Evolutionary conservation across 305 asterid species (phyloP).

Genomic region (Solanum aculeatissimum): DNA sequence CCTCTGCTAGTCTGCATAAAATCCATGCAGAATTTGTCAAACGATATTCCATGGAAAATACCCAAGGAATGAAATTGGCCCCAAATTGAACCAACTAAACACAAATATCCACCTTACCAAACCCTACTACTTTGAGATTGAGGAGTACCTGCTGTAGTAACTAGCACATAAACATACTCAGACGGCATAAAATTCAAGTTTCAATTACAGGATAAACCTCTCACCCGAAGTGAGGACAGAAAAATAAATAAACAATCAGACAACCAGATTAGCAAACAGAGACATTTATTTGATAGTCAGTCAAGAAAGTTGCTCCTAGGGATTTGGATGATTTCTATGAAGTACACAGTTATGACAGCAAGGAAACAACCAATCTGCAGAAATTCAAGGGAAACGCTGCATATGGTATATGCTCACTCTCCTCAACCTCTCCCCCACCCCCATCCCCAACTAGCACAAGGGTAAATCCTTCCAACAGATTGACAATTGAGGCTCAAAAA

Average conservation of each 20-base stretch:
- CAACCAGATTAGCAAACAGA: background rate
- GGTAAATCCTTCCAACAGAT: background rate
- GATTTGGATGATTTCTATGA: background rate
- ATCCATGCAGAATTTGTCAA: background rate
- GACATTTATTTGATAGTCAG: background rate
- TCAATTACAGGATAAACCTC: background rate
- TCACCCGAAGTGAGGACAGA: background rate
- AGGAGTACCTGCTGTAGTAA: background rate
- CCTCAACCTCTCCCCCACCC: background rate
- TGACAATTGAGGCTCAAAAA: background rate
- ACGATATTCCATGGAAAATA: background rate
- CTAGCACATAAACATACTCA: background rate
- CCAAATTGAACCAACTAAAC: background rate
- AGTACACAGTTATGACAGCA: background rate
- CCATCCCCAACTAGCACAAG: background rate
- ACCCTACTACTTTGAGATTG: background rate
- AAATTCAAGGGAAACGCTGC: background rate
- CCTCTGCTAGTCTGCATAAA: slow-evolving; percentile 54
- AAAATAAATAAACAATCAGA: background rate
- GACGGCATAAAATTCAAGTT: background rate
- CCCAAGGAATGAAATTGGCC: background rate
- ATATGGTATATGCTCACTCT: background rate
- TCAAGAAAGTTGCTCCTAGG: background rate
- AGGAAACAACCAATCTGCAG: background rate
- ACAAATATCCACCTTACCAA: background rate